These are phyloP conservation scores for Ogataea minuta DNA, from an alignment of 805 yeast genomes.

Conservation along the genomic window DNA sequence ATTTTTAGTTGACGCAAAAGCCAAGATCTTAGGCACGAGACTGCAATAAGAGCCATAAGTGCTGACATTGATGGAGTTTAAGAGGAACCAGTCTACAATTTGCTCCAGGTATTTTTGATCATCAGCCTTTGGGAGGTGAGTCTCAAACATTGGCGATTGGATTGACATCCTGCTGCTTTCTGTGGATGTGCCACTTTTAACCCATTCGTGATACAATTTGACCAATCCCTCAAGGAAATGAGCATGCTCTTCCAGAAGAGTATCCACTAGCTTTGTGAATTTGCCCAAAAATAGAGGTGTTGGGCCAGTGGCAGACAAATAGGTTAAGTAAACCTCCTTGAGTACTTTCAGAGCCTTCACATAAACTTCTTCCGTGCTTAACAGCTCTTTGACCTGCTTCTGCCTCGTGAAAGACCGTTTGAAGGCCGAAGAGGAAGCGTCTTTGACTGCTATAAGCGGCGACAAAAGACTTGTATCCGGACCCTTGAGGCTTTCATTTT, in stretches of 20 bases:
- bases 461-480: constrained; percentile 17
- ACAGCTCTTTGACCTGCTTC: constrained; percentile 41
- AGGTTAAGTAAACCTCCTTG: constrained; percentile 42
- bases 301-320: constrained; percentile 35
- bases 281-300: constrained; percentile 37
- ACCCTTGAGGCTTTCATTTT: constrained; percentile 6
- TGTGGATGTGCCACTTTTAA: constrained; percentile 17
- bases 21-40: constrained; percentile 22
- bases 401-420: constrained; percentile 27
- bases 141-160: constrained; percentile 27
- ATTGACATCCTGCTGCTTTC: constrained; percentile 13
- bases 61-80: constrained; percentile 23
- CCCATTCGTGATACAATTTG: constrained; percentile 23
- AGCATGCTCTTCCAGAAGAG: constrained; percentile 34
- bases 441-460: constrained; percentile 9
- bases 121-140: constrained; percentile 21
- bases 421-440: constrained; percentile 15
- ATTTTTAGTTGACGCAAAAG: constrained; percentile 22
- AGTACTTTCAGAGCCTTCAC: constrained; percentile 44
- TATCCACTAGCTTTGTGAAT: constrained; percentile 29
- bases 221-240: constrained; percentile 30
- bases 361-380: constrained; percentile 48
- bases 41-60: constrained; percentile 29
- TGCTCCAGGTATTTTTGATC: constrained; percentile 22
- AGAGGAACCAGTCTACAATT: constrained; percentile 20